Conservation (phyloP, 768 basidiomycete genomes). For the Tremella mesenterica region DNA sequence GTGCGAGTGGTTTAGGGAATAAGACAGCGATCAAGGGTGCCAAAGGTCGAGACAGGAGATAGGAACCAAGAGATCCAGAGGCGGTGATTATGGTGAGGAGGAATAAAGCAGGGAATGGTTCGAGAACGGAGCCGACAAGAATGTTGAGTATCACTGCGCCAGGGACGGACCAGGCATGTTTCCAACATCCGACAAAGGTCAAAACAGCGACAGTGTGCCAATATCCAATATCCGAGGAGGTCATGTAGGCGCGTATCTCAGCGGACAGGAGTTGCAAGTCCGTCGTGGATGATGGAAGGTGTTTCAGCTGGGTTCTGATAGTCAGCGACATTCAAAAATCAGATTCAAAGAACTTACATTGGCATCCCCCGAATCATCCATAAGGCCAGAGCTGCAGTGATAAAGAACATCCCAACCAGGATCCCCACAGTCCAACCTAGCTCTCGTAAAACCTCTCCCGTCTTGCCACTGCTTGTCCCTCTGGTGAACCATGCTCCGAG, state of each 20-base stretch:
- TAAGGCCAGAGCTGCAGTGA: conserved; percentile 29
- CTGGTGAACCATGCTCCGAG: background rate
- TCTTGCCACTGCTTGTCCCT: conserved; percentile 10
- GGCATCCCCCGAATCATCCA: conserved; percentile 37
- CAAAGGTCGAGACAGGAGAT: conserved; percentile 69
- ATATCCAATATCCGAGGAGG: conserved; percentile 32
- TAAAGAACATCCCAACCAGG: conserved; percentile 28
- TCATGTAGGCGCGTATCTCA: conserved; percentile 41
- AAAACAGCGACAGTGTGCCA: conserved; percentile 73
- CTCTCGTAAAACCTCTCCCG: conserved; percentile 26
- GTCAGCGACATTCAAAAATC: conserved; percentile 6
- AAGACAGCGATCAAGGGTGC: conserved; percentile 70
- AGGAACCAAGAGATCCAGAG: conserved; percentile 72
- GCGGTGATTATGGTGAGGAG: conserved; percentile 78
- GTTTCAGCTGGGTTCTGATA: conserved; percentile 34
- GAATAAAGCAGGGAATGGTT: conserved; percentile 69
- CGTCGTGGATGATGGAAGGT: conserved; percentile 35
- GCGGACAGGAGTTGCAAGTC: conserved; percentile 41
- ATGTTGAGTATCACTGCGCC: conserved; percentile 94
- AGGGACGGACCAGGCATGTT: conserved; percentile 94
- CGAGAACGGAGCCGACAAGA: conserved; percentile 75
- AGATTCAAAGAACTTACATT: conserved; percentile 30
- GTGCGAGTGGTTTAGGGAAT: conserved; percentile 73
- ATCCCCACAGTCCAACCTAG: conserved; percentile 37
- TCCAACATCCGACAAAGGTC: conserved; percentile 79